Conservation (phyloP, 2,329 filamentous ascomycete species). For the Xylaria digitata region DNA sequence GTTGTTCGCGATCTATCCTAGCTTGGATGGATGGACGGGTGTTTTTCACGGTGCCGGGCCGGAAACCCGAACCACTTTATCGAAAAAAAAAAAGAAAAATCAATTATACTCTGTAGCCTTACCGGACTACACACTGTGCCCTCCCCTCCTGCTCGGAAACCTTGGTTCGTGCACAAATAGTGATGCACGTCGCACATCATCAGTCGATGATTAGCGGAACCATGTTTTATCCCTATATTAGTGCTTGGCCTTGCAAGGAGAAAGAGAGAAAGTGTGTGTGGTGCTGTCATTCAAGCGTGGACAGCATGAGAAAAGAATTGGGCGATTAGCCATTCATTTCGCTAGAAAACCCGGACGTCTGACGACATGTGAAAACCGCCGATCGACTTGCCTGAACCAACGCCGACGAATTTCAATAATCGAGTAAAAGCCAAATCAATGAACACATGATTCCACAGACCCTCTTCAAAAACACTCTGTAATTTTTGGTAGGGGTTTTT, state of each 20-base stretch:
- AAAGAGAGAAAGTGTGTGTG: background rate
- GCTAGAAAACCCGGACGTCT: background rate
- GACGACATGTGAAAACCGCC: background rate
- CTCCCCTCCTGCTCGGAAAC: slow-evolving; percentile 4
- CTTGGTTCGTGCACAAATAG: background rate
- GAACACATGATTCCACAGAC: background rate
- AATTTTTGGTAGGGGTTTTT: background rate
- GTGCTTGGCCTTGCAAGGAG: slow-evolving; percentile 35
- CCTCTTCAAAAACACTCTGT: slow-evolving; percentile 1
- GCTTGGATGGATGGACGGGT: no score
- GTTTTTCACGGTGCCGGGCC: no score
- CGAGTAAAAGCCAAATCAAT: background rate
- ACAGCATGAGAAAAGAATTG: background rate
- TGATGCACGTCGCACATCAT: background rate
- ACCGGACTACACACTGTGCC: no score
- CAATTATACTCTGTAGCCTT: background rate
- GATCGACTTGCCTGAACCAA: background rate
- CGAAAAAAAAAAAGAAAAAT: background rate
- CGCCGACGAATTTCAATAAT: background rate
- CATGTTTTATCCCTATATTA: slow-evolving; percentile 2
- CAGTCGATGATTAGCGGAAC: background rate
- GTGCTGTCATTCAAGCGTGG: background rate
- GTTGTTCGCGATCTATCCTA: background rate
- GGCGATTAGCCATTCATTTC: background rate
- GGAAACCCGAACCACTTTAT: no score